Conservation (phyloP, 345 rosid species). For the Camelina neglecta region DNA sequence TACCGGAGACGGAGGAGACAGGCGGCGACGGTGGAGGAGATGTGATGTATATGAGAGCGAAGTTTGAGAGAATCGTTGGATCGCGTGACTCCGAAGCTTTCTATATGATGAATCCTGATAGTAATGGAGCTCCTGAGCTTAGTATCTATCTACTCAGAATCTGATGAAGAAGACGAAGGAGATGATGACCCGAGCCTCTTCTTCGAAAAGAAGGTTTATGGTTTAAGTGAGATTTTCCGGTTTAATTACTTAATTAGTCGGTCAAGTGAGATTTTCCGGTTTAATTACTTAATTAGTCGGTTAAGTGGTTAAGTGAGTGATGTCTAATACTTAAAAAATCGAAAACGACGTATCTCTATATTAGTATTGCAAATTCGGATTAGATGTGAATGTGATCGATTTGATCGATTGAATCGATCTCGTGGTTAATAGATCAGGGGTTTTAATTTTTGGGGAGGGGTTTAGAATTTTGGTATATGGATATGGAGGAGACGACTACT, state of each 20-base stretch:
- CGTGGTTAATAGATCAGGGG: slow-evolving; percentile 16
- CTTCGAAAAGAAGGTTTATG: not conserved
- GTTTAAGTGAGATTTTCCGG: slow-evolving; percentile 25
- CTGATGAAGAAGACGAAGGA: slow-evolving; percentile 38
- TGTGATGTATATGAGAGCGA: slow-evolving; percentile 89
- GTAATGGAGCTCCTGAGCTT: slow-evolving; percentile 96
- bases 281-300: slow-evolving; percentile 26
- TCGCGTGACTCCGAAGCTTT: slow-evolving; percentile 98
- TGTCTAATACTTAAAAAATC: slow-evolving; percentile 26
- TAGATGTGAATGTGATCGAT: slow-evolving; percentile 37
- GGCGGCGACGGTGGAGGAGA: slow-evolving; percentile 50
- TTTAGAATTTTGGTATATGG: slow-evolving; percentile 46
- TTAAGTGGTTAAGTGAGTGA: slow-evolving; percentile 6
- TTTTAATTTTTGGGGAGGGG: slow-evolving; percentile 1
- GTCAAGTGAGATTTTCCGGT: slow-evolving; percentile 20
- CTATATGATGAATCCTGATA: slow-evolving; percentile 99
- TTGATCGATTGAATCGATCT: not conserved
- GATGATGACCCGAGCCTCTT: slow-evolving; percentile 25
- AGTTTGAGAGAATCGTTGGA: slow-evolving; percentile 91
- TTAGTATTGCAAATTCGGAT: slow-evolving; percentile 28
- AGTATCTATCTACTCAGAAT: slow-evolving; percentile 93
- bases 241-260: slow-evolving; percentile 12
- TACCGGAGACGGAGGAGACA: slow-evolving; percentile 56
- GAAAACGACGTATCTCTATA: slow-evolving; percentile 20
- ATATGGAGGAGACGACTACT: not conserved